Evolutionary conservation across 2,329 filamentous ascomycete species (phyloP).

Genomic region (Nothopassalora personata): DNA sequence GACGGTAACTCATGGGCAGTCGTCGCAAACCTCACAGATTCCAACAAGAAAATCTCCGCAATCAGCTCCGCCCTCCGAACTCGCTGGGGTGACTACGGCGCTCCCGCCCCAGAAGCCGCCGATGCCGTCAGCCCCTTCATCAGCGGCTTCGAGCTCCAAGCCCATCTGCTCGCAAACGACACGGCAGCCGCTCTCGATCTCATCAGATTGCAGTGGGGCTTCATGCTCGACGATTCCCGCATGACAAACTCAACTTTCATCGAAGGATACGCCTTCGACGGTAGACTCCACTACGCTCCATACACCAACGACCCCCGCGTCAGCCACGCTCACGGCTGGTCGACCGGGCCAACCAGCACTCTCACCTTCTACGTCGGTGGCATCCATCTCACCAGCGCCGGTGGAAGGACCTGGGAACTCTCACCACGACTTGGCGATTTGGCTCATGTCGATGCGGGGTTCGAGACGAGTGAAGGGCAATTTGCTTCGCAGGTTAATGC

Average conservation of each 20-base stretch:
- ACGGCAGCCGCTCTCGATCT: slow-evolving; percentile 39
- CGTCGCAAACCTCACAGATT: slow-evolving; percentile 35
- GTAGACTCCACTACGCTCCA: slow-evolving; percentile 45
- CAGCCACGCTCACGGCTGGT: slow-evolving; percentile 49
- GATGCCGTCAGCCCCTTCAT: slow-evolving; percentile 47
- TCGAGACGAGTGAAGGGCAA: slow-evolving; percentile 42
- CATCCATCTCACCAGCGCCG: slow-evolving; percentile 37
- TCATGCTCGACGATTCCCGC: slow-evolving; percentile 50
- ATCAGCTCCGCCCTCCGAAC: slow-evolving; percentile 33
- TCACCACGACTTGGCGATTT: slow-evolving; percentile 43
- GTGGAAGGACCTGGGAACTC: slow-evolving; percentile 41
- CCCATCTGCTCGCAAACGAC: slow-evolving; percentile 40
- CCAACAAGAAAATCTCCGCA: slow-evolving; percentile 25
- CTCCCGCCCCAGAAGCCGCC: slow-evolving; percentile 44
- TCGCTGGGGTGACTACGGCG: slow-evolving; percentile 42
- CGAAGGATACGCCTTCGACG: slow-evolving; percentile 46
- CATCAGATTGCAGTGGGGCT: slow-evolving; percentile 47
- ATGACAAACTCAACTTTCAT: slow-evolving; percentile 52
- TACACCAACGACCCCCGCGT: slow-evolving; percentile 47
- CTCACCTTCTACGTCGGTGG: slow-evolving; percentile 45
- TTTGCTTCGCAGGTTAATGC: slow-evolving; percentile 35
- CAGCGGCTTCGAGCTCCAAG: slow-evolving; percentile 44
- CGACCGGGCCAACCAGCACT: slow-evolving; percentile 44
- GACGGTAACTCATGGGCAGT: slow-evolving; percentile 43
- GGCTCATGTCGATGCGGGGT: slow-evolving; percentile 41